Base-by-base conservation (phyloP, 306 rosid genomes). In the Gleditsia sinensis region DNA sequence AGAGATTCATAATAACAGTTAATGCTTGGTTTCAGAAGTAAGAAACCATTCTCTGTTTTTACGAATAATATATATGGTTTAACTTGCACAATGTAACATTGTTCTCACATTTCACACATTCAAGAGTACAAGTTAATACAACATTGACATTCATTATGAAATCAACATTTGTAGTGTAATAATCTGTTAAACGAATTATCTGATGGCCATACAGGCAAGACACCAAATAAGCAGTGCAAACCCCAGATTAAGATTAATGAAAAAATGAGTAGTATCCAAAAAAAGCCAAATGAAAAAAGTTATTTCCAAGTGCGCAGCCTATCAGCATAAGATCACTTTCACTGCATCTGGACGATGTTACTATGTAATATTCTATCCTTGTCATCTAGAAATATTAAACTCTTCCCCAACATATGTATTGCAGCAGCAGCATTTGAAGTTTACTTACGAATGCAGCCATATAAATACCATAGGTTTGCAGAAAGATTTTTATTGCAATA, bases 141-240 rank as follows among this genome's bases (percentile, higher is more conserved):
- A 30, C 48, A 48, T 16, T 48, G 4, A 48, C 11, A 37, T 51
- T 58, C 40, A 45, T 14, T 20, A 34, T 27, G 20, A 50, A 79
- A 58, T 43, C 67, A 36, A 54, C 50, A 45, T 40, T 13, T 27
- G 34, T 59, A 43, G 68, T 14, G 23, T 20, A 20, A 40, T 28
- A 56, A 66, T 6, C 25, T 3, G 67, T 17, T 24, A 24, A 76
- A 34, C 53, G 53, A 58, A 75, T 62, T 85, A 94, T 96, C 95
- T 88, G 95, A 10, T 76, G 91, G 74, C 84, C 91, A 73, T 88
- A 90, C 39, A 78, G 87, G 82, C 83, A 88, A 23, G 86, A 83
- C 77, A 87, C 71, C 66, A 82, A 81, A 81, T 90, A 91, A 56
- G 85, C 91, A 33, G 87, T 76, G 81, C 94, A 88, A 69, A 84